Base-by-base conservation (phyloP, 768 basidiomycete species). In the Rhodotorula graminis region DNA sequence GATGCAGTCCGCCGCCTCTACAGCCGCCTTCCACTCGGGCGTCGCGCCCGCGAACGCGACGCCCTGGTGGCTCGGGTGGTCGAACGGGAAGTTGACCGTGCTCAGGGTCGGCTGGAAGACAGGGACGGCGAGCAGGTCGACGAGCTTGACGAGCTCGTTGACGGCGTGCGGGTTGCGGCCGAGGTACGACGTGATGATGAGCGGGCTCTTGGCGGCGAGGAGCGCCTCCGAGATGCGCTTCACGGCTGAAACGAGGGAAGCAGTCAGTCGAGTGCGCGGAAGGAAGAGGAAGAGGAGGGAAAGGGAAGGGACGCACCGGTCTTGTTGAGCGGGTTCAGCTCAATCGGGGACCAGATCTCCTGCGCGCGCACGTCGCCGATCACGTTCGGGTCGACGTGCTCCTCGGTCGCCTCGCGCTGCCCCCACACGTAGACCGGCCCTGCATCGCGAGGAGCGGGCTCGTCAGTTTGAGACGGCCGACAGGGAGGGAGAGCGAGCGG, bases 391-490 rank as follows among this genome's bases (percentile, higher is more conserved):
- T 85, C 82, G 1, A 89, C 79, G 77, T 88, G 86, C 78, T 88
- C 84, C 75, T 90, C 89, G 83, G 87, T 87, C 1, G 85, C 84
- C 77, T 90, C 89, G n/a, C 89, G 84, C 25, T 88, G 84, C 21
- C 85, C 88, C 87, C 88, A 90, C 15, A 89, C 82, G 78, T 90
- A 90, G 2, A 88, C 88, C 0, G 89, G 89, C 0, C 89, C 89
- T 77, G 61, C 37, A 37, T 4, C 33, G 2, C 1, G 10, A 19
- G 2, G 9, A 25, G 33, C 15, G 21, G 44, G 23, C 23, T 9
- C 23, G 19, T 52, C 1, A 44, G 59, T 52, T 37, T 37, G 5
- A 33, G 15, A 23, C 52, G 18, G 57, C 47, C 56, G n/a, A 19
- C n/a, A n/a, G 16, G 15, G 15, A 21, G 21, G 4, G 14, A 55